Evolutionary conservation across 129 eudicot genomes (phyloP).

Genomic region (Apium graveolens): DNA sequence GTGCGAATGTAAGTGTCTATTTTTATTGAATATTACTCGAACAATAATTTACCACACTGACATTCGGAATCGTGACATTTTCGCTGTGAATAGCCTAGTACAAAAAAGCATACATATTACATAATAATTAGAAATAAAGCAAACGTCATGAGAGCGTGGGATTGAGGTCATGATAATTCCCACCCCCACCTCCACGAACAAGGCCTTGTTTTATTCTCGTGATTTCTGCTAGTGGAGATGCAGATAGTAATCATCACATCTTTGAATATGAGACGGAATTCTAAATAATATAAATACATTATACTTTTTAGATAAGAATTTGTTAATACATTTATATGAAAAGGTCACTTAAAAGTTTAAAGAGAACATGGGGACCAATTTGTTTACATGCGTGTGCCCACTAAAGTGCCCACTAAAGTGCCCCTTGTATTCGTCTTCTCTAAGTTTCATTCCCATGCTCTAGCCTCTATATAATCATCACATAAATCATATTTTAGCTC

Average conservation of each 20-base stretch:
- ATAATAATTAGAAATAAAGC: background rate
- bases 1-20: too few relatives aligned
- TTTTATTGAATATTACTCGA: too few relatives aligned
- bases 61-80: too few relatives aligned
- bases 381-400: constrained; percentile 54
- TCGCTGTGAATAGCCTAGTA: too few relatives aligned
- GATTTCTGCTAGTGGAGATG: constrained; percentile 26
- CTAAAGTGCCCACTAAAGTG: constrained; percentile 40
- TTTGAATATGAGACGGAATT: constrained; percentile 16
- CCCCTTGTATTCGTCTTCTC: constrained; percentile 7
- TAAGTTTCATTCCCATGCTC: constrained; percentile 7
- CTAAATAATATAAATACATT: background rate
- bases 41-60: too few relatives aligned
- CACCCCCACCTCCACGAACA: constrained; percentile 16
- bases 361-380: constrained; percentile 33
- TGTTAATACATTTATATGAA: background rate
- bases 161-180: constrained; percentile 31
- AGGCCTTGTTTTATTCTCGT: constrained; percentile 14
- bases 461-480: background rate
- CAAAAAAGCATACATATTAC: too few relatives aligned
- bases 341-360: constrained; percentile 12
- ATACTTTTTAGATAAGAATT: background rate
- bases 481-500: background rate
- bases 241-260: constrained; percentile 26
- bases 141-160: constrained; percentile 42